These are phyloP conservation scores for Saprolegnia parasitica DNA, from an alignment of 352 stramenopile species.

Conservation along the genomic window DNA sequence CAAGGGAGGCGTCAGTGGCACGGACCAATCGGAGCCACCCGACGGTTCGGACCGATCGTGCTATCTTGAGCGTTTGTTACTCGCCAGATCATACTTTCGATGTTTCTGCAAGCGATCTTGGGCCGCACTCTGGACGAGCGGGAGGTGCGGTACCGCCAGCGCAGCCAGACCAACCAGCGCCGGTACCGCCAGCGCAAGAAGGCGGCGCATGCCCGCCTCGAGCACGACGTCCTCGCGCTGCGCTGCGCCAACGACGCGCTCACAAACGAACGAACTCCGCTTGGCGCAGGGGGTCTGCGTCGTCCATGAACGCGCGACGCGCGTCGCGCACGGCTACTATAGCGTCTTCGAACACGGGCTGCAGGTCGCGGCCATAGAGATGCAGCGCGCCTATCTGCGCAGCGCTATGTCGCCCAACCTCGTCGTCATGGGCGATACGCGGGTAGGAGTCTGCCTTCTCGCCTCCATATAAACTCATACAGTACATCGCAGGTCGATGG, in stretches of 20 bases:
- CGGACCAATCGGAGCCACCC: too few relatives aligned
- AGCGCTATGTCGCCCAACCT: not conserved
- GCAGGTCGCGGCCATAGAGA: not conserved
- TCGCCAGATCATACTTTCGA: too few relatives aligned
- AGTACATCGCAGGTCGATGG: not conserved
- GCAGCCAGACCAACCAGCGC: conserved; percentile 10
- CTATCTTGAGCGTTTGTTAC: too few relatives aligned
- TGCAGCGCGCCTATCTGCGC: conserved; percentile 10
- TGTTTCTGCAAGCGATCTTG: too few relatives aligned
- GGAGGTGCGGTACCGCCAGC: not conserved
- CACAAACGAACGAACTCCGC: not conserved
- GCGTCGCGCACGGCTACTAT: conserved; percentile 15
- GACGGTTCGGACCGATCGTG: too few relatives aligned
- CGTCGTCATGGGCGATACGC: not conserved
- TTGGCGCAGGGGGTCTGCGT: not conserved
- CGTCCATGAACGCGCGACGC: not conserved
- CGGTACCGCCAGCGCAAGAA: conserved; percentile 11
- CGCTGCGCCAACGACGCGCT: conserved; percentile 4
- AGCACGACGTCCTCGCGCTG: not conserved
- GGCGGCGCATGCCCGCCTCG: not conserved
- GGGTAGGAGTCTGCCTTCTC: not conserved
- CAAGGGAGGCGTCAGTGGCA: too few relatives aligned
- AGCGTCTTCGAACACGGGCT: conserved; percentile 7
- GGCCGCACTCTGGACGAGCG: not conserved
- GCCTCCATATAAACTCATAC: not conserved